These are phyloP conservation scores for Gossypium anomalum DNA, from an alignment of 345 rosid genomes.

Conservation along the genomic window DNA sequence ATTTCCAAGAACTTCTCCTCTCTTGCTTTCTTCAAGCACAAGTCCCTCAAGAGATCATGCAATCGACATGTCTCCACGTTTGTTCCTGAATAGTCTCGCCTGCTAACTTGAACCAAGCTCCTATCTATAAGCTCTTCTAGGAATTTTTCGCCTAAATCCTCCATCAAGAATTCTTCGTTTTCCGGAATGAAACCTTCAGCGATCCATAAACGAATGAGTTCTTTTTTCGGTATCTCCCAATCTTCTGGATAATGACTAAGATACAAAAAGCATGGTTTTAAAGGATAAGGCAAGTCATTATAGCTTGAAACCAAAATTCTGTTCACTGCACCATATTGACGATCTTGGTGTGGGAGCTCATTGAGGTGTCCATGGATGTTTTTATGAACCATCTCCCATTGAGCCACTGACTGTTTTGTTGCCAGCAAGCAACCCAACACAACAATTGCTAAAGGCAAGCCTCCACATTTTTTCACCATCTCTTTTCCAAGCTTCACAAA, in stretches of 20 bases:
- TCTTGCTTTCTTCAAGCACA: background rate
- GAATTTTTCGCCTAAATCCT: constrained; percentile 21
- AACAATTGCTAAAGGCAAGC: constrained; percentile 22
- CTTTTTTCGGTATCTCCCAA: background rate
- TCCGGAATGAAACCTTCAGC: constrained; percentile 13
- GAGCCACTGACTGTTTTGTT: background rate
- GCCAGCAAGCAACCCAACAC: constrained; percentile 13
- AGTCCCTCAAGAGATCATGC: constrained; percentile 6
- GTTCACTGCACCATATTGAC: background rate
- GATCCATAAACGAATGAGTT: constrained; percentile 4
- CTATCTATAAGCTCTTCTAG: constrained; percentile 22
- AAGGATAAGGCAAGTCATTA: constrained; percentile 24
- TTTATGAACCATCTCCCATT: background rate
- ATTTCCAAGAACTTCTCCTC: constrained; percentile 3
- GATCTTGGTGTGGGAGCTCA: background rate
- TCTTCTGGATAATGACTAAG: constrained; percentile 25
- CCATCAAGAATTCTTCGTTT: background rate
- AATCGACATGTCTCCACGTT: constrained; percentile 13
- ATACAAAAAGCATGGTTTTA: constrained; percentile 33
- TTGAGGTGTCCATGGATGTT: background rate
- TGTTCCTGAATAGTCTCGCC: background rate
- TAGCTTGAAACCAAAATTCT: constrained; percentile 28
- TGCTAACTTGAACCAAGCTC: constrained; percentile 16
- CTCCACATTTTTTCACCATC: constrained; percentile 18
- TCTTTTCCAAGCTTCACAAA: background rate